A percentile compares a stretch with the other conserved stretches of the same genome.
Evolutionary conservation across 805 yeast genomes (phyloP).

Genomic region (Candida manassasensis): DNA sequence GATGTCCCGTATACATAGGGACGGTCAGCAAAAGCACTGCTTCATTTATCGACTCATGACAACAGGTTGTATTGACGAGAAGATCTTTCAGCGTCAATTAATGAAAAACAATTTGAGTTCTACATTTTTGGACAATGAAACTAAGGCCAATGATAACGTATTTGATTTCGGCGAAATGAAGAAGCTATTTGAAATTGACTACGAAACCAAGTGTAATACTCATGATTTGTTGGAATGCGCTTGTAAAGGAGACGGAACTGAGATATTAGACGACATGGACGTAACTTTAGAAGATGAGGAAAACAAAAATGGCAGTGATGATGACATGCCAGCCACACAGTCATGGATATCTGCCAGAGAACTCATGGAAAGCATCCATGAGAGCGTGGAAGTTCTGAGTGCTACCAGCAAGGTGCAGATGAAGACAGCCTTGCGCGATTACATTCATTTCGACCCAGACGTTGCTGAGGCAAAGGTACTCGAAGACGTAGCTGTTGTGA

Average conservation of each 20-base stretch:
- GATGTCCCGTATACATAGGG: slow-evolving; percentile 92
- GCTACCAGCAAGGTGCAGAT: slow-evolving; percentile 39
- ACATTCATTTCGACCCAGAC: slow-evolving; percentile 57
- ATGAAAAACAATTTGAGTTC: slow-evolving; percentile 78
- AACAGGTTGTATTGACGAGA: slow-evolving; percentile 90
- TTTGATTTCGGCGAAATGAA: slow-evolving; percentile 66
- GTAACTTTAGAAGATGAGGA: slow-evolving; percentile 14
- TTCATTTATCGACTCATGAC: slow-evolving; percentile 78
- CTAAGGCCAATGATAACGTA: slow-evolving; percentile 51
- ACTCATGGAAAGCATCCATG: slow-evolving; percentile 28
- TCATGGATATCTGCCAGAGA: slow-evolving; percentile 58
- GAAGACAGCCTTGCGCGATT: slow-evolving; percentile 56
- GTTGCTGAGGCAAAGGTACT: slow-evolving; percentile 1
- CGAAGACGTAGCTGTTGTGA: slow-evolving; percentile 16
- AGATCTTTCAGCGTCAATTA: slow-evolving; percentile 86
- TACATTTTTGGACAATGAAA: slow-evolving; percentile 48
- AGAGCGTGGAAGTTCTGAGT: slow-evolving; percentile 13
- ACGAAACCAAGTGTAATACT: slow-evolving; percentile 56
- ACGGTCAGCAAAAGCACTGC: slow-evolving; percentile 80
- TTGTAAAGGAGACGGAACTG: slow-evolving; percentile 52
- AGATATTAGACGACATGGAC: slow-evolving; percentile 15
- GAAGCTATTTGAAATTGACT: slow-evolving; percentile 64
- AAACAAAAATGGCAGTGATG: slow-evolving; percentile 10
- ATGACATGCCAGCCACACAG: neutral
- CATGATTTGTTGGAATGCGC: slow-evolving; percentile 70